phyloP scores from a whole-genome alignment of 2,329 filamentous ascomycete genomes.

The Ophiostoma quercus region DNA sequence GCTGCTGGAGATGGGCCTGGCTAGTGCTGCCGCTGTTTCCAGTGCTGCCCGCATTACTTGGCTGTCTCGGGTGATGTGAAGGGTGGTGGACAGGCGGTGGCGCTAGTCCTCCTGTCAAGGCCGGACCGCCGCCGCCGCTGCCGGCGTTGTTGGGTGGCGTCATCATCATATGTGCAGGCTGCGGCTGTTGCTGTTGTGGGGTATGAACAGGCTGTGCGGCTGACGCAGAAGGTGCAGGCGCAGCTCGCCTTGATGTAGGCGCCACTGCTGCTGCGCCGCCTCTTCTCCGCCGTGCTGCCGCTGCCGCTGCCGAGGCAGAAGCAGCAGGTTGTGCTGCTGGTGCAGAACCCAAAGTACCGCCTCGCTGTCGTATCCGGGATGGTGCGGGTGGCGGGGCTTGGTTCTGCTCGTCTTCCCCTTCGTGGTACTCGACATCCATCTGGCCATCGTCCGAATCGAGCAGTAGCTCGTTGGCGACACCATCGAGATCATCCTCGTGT shows the following conservation, averaged over 20 bases:
- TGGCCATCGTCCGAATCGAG: slow-evolving; percentile 21
- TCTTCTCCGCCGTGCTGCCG: background rate
- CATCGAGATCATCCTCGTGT: background rate
- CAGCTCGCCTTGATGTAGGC: background rate
- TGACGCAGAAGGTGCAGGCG: background rate
- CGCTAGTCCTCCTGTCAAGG: background rate
- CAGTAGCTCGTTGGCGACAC: slow-evolving; percentile 9
- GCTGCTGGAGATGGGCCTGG: slow-evolving; percentile 17
- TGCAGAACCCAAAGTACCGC: background rate
- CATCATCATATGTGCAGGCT: slow-evolving; percentile 20
- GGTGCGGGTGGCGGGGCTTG: background rate
- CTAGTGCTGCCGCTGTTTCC: slow-evolving; percentile 2
- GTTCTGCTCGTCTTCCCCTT: slow-evolving; percentile 6
- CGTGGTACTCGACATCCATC: slow-evolving; percentile 26
- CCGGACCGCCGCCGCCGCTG: background rate
- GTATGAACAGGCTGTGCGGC: slow-evolving; percentile 4
- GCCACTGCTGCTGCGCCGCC: background rate
- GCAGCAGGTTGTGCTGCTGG: background rate
- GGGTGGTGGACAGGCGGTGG: slow-evolving; percentile 15
- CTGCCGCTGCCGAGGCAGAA: background rate
- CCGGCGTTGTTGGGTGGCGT: slow-evolving; percentile 20
- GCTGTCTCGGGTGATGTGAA: slow-evolving; percentile 3
- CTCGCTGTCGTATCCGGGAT: slow-evolving; percentile 4
- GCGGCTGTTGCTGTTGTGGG: slow-evolving; percentile 18
- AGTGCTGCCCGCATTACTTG: background rate